Percentiles rank a stretch among this genome's conserved stretches.
phyloP scores from a whole-genome alignment of 2,329 filamentous ascomycete genomes.

The Botrytis byssoidea region DNA sequence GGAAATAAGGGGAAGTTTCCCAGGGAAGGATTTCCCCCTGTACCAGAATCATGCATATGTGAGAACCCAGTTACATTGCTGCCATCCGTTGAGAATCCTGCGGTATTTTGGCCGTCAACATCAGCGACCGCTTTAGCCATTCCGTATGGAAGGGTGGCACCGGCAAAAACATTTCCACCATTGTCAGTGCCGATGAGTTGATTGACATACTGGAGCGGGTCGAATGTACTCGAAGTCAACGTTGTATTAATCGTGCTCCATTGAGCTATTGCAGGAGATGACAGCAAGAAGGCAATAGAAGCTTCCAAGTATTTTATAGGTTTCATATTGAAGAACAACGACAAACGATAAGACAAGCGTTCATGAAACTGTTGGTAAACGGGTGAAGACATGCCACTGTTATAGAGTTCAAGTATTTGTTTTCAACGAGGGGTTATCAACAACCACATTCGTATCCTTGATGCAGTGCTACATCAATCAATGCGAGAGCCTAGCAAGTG shows the following conservation, averaged over 20 bases:
- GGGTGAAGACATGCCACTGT: not conserved
- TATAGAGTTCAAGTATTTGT: not conserved
- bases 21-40: conserved; percentile 46
- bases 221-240: conserved; percentile 9
- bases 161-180: conserved; percentile 53
- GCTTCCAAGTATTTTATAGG: not conserved
- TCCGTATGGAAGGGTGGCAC: conserved; percentile 53
- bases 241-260: conserved; percentile 1
- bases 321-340: not conserved
- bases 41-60: conserved; percentile 47
- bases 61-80: conserved; percentile 52
- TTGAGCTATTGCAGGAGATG: not conserved
- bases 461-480: conserved; percentile 16
- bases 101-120: conserved; percentile 47
- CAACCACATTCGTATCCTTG: not conserved
- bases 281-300: not conserved
- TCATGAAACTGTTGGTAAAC: not conserved
- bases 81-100: conserved; percentile 48
- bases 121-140: conserved; percentile 58
- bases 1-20: conserved; percentile 50
- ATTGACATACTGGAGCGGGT: conserved; percentile 42
- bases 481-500: conserved; percentile 7
- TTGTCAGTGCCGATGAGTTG: conserved; percentile 54
- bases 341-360: not conserved
- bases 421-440: not conserved